A percentile compares a stretch with the other conserved stretches of the same genome.
phyloP scores from a whole-genome alignment of 2,329 filamentous ascomycete species.

The Alternaria arborescens region DNA sequence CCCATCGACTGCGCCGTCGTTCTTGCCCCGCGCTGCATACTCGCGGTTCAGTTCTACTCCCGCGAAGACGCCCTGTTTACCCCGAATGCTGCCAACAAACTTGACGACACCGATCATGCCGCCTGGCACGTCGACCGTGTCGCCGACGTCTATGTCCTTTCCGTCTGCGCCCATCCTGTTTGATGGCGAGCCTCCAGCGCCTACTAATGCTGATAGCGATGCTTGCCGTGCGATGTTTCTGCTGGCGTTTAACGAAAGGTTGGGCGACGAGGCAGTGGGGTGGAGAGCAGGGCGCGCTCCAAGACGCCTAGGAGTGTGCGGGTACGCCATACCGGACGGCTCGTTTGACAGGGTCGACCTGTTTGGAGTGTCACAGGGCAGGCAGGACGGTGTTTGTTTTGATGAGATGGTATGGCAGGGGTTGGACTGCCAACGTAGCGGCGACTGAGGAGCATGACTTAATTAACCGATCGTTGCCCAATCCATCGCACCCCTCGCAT shows the following conservation, averaged over 20 bases:
- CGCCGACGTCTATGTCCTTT: conserved; percentile 74
- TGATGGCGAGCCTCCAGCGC: conserved; percentile 52
- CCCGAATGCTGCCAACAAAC: conserved; percentile 85
- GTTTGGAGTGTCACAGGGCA: conserved; percentile 19
- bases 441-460: conserved; percentile 14
- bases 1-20: conserved; percentile 96
- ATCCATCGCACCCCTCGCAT: conserved; percentile 5
- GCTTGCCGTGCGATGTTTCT: conserved; percentile 71
- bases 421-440: conserved; percentile 10
- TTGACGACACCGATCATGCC: conserved; percentile 90
- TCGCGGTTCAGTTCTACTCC: conserved; percentile 88
- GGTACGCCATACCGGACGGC: conserved; percentile 45
- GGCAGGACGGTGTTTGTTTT: conserved; percentile 27
- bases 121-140: conserved; percentile 88
- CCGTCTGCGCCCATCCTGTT: conserved; percentile 57
- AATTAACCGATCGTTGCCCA: conserved; percentile 17
- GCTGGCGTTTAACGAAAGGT: conserved; percentile 51
- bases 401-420: conserved; percentile 15
- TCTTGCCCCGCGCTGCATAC: conserved; percentile 86
- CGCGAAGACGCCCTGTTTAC: conserved; percentile 90
- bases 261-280: conserved; percentile 54
- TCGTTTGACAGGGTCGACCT: conserved; percentile 19
- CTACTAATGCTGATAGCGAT: conserved; percentile 74
- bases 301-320: conserved; percentile 54
- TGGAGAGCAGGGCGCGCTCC: conserved; percentile 52